Evolutionary conservation across 2,329 filamentous ascomycete species (phyloP).

Genomic region (Metarhizium robertsii): DNA sequence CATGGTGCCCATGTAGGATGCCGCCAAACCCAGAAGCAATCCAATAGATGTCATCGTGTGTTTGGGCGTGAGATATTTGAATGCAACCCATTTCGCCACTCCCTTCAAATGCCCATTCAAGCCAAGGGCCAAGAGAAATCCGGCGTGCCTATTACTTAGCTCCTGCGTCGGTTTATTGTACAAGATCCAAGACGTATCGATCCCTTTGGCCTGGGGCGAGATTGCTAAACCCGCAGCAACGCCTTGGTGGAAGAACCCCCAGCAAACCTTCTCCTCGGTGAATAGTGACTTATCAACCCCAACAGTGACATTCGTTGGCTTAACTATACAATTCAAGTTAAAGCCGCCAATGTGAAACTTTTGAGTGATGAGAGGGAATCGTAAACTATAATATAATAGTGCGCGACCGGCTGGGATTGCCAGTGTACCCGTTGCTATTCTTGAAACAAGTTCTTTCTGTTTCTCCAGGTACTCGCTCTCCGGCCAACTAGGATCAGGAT

Average conservation of each 20-base stretch:
- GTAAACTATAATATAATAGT: conserved; percentile 78
- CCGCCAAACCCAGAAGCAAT: conserved; percentile 81
- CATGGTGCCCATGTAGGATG: conserved; percentile 94
- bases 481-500: conserved; percentile 65
- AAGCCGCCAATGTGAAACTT: conserved; percentile 86
- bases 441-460: conserved; percentile 83
- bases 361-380: conserved; percentile 83
- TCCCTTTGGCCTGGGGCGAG: conserved; percentile 79
- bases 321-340: conserved; percentile 84
- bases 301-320: conserved; percentile 82
- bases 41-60: conserved; percentile 99
- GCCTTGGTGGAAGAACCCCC: conserved; percentile 97
- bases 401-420: conserved; percentile 82
- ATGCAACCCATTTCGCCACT: conserved; percentile 95
- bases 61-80: conserved; percentile 98
- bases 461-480: conserved; percentile 85
- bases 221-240: conserved; percentile 90
- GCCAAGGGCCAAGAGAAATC: conserved; percentile 82
- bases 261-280: conserved; percentile 93
- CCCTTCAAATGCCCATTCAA: conserved; percentile 91
- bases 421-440: conserved; percentile 76
- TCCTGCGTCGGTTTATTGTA: conserved; percentile 90
- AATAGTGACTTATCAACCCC: conserved; percentile 84
- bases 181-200: conserved; percentile 97
- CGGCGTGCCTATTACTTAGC: conserved; percentile 90